Percentiles rank a stretch among this genome's conserved stretches.
These are phyloP conservation scores for Phytophthora fragariae DNA, from an alignment of 352 stramenopile genomes.

Conservation along the genomic window DNA sequence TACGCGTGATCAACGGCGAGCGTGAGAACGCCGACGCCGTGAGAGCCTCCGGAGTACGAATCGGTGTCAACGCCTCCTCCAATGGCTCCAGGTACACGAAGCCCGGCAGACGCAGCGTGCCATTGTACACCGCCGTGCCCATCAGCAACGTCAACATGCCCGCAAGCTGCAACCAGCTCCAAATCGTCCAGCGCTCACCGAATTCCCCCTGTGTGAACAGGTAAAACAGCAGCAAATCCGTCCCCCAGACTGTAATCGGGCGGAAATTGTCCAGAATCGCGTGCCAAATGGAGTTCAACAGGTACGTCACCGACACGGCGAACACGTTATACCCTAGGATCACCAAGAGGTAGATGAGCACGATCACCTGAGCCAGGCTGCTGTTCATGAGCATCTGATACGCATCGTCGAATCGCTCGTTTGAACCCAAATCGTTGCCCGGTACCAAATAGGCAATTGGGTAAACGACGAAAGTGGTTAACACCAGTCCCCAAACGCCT, in stretches of 20 bases:
- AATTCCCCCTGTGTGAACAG: slow-evolving; percentile 91
- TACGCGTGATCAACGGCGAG: slow-evolving; percentile 81
- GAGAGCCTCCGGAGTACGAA: slow-evolving; percentile 66
- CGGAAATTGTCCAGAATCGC: slow-evolving; percentile 98
- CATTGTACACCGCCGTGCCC: slow-evolving; percentile 98
- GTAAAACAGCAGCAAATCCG: slow-evolving; percentile 97
- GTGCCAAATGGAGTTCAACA: slow-evolving; percentile 98
- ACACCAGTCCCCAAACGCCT: slow-evolving; percentile 95
- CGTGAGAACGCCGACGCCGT: slow-evolving; percentile 66
- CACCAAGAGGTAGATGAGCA: slow-evolving; percentile 92
- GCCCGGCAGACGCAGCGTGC: slow-evolving; percentile 76
- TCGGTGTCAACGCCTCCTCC: slow-evolving; percentile 68
- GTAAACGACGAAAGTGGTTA: slow-evolving; percentile 95
- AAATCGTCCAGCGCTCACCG: slow-evolving; percentile 95
- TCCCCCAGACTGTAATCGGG: slow-evolving; percentile 96
- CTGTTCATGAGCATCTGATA: slow-evolving; percentile 79
- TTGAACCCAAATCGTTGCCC: slow-evolving; percentile 94
- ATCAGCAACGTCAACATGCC: slow-evolving; percentile 94
- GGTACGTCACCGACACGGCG: slow-evolving; percentile 96
- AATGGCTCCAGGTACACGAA: slow-evolving; percentile 83
- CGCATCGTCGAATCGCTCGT: slow-evolving; percentile 92
- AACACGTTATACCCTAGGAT: slow-evolving; percentile 98
- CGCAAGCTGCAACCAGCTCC: slow-evolving; percentile 94
- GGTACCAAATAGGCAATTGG: slow-evolving; percentile 93
- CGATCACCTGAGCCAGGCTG: slow-evolving; percentile 63